These are phyloP conservation scores for Gastrolobium villosum DNA, from an alignment of 306 rosid species.

Conservation along the genomic window DNA sequence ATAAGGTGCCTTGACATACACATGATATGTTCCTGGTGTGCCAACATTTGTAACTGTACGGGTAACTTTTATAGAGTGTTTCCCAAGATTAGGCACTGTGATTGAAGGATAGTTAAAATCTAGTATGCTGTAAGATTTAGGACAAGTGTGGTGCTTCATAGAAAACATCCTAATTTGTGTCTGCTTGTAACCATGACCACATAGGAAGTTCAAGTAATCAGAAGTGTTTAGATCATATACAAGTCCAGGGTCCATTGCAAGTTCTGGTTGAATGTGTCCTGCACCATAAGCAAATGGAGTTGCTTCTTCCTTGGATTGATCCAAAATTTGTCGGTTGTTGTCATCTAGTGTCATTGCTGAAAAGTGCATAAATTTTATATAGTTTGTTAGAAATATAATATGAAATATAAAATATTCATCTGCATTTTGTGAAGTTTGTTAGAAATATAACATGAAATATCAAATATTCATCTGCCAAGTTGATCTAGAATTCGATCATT, in stretches of 20 bases:
- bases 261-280: conserved; percentile 71
- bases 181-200: conserved; percentile 67
- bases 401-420: no score
- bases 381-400: no score
- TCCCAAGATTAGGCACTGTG: conserved; percentile 50
- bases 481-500: no score
- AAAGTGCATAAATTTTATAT: neutral
- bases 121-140: conserved; percentile 41
- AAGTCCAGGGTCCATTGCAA: conserved; percentile 74
- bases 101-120: conserved; percentile 77
- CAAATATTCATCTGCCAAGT: no score
- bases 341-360: conserved; percentile 59
- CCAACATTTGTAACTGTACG: conserved; percentile 55
- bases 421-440: no score
- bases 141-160: conserved; percentile 41
- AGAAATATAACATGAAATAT: no score
- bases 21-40: conserved; percentile 57
- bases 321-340: conserved; percentile 45
- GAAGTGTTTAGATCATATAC: conserved; percentile 56
- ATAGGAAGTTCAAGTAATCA: conserved; percentile 77
- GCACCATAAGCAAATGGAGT: conserved; percentile 71
- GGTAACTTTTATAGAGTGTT: conserved; percentile 32
- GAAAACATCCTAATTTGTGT: conserved; percentile 43
- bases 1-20: conserved; percentile 50
- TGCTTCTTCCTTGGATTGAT: conserved; percentile 48